A percentile compares a stretch with the other conserved stretches of the same genome.
phyloP scores from a whole-genome alignment of 495 filamentous ascomycete species.

The Penicillium flavigenum region DNA sequence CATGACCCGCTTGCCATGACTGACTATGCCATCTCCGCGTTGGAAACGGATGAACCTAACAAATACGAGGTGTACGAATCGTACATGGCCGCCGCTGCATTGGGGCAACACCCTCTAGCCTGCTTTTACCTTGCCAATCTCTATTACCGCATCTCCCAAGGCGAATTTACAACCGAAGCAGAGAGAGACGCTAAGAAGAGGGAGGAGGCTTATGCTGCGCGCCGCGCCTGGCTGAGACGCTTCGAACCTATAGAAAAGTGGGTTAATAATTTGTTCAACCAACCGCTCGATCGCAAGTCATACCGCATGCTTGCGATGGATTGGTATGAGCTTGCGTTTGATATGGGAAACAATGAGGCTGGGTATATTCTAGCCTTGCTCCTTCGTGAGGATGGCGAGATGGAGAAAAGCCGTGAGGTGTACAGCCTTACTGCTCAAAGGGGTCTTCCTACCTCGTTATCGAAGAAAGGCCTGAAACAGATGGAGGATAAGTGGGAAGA shows the following conservation, averaged over 20 bases:
- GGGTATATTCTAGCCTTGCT: slow-evolving; percentile 28
- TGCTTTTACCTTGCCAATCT: slow-evolving; percentile 39
- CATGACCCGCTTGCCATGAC: slow-evolving; percentile 33
- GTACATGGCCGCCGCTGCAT: slow-evolving; percentile 38
- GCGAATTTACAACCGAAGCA: slow-evolving; percentile 27
- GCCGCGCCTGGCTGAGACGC: neutral
- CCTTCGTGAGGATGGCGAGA: slow-evolving; percentile 22
- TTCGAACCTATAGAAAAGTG: neutral
- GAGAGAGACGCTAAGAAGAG: slow-evolving; percentile 7
- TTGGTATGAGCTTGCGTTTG: slow-evolving; percentile 34
- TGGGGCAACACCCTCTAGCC: slow-evolving; percentile 25
- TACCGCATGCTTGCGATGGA: slow-evolving; percentile 32
- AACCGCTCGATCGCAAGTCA: slow-evolving; percentile 13
- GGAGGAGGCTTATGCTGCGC: neutral
- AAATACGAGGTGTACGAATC: slow-evolving; percentile 36
- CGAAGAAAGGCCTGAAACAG: slow-evolving; percentile 6
- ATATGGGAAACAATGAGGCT: slow-evolving; percentile 9
- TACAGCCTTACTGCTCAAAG: neutral
- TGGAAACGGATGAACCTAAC: slow-evolving; percentile 16
- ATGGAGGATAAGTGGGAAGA: slow-evolving; percentile 27
- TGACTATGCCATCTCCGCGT: slow-evolving; percentile 26
- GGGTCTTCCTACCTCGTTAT: neutral
- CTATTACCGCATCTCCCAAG: slow-evolving; percentile 37
- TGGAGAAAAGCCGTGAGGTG: neutral
- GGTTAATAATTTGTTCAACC: slow-evolving; percentile 9